phyloP scores from a whole-genome alignment of 1,284 basidiomycete species.

The Ceratobasidium sp. region DNA sequence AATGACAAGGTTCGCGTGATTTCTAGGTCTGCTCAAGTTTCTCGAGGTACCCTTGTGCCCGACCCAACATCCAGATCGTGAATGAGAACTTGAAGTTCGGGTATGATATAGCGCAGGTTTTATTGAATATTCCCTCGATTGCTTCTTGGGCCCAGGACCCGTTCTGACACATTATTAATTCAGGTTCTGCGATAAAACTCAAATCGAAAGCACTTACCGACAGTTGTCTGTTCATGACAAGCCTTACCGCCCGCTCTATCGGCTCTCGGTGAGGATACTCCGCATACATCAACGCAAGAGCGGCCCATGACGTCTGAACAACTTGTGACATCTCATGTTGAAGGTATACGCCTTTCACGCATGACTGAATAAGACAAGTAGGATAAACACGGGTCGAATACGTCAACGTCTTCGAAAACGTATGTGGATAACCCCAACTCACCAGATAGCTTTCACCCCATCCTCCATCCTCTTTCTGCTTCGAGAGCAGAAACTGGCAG shows the following conservation, averaged over 20 bases:
- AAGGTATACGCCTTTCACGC: slow-evolving; percentile 81
- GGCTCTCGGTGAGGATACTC: slow-evolving; percentile 82
- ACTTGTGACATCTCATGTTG: slow-evolving; percentile 89
- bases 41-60: slow-evolving; percentile 71
- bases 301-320: slow-evolving; percentile 94
- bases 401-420: no score
- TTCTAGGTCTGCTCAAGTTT: no score
- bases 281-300: slow-evolving; percentile 91
- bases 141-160: slow-evolving; percentile 97
- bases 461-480: slow-evolving; percentile 92
- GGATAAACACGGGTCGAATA: no score
- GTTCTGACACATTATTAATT: slow-evolving; percentile 63
- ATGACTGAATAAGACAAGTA: slow-evolving; percentile 82
- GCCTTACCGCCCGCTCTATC: slow-evolving; percentile 79
- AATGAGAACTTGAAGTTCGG: slow-evolving; percentile 97
- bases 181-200: slow-evolving; percentile 27
- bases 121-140: slow-evolving; percentile 94
- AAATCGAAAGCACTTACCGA: slow-evolving; percentile 64
- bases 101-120: slow-evolving; percentile 91
- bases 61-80: slow-evolving; percentile 90
- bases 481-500: slow-evolving; percentile 85
- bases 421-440: slow-evolving; percentile 47
- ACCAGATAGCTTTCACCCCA: slow-evolving; percentile 99
- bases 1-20: no score
- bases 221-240: slow-evolving; percentile 91